A percentile compares a stretch with the other conserved stretches of the same genome.
Evolutionary conservation across 768 basidiomycete genomes (phyloP).

Genomic region (Suillus placidus): DNA sequence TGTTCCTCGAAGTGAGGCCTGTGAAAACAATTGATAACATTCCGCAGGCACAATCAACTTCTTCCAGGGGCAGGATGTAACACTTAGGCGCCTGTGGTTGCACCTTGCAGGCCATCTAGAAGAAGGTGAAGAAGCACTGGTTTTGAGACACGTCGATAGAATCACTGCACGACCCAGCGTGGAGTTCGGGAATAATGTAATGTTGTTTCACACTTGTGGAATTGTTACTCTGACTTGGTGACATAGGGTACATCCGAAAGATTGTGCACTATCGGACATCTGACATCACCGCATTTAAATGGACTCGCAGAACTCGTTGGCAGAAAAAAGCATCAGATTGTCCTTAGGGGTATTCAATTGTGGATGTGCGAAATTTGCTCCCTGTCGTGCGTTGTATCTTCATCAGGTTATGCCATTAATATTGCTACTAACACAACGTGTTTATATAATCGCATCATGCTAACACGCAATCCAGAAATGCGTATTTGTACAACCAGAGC

Average conservation of each 20-base stretch:
- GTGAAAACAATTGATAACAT: not conserved
- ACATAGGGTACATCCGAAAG: not conserved
- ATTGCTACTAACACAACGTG: not conserved
- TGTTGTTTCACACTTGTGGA: not conserved
- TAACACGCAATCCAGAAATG: not conserved
- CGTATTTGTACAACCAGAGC: not conserved
- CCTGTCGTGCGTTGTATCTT: not conserved
- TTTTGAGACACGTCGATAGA: not conserved
- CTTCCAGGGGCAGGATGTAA: not conserved
- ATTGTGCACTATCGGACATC: not conserved
- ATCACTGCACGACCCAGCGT: not conserved
- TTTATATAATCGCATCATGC: not conserved
- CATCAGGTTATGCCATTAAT: not conserved
- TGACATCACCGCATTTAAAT: not conserved
- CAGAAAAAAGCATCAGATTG: not conserved
- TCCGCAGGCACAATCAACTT: not conserved
- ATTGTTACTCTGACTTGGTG: not conserved
- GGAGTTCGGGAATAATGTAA: not conserved
- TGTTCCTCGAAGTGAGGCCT: not conserved
- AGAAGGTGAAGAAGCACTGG: not conserved
- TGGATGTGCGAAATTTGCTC: not conserved
- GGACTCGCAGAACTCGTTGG: not conserved
- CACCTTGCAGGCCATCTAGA: not conserved
- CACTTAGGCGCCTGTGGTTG: not conserved
- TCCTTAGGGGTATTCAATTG: not conserved